A percentile compares a stretch with the other conserved stretches of the same genome.
These are phyloP conservation scores for Candida morakotiae DNA, from an alignment of 805 yeast genomes.

Conservation along the genomic window DNA sequence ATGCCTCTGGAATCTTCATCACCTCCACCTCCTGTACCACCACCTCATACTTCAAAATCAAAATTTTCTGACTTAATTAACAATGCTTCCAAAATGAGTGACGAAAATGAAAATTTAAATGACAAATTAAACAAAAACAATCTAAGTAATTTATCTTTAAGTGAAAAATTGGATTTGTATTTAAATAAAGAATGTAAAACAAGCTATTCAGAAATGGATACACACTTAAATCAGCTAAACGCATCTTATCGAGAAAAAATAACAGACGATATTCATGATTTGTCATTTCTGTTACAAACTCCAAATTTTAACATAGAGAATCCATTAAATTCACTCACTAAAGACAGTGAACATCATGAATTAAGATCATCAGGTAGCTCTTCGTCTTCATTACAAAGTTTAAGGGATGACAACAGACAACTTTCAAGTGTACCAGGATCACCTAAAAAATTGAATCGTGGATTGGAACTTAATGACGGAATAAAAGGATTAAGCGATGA, in stretches of 20 bases:
- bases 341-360: slow-evolving; percentile 18
- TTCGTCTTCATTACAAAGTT: slow-evolving; percentile 36
- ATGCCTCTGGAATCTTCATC: slow-evolving; percentile 7
- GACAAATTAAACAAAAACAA: slow-evolving; percentile 20
- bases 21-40: slow-evolving; percentile 27
- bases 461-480: slow-evolving; percentile 38
- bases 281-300: slow-evolving; percentile 27
- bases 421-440: slow-evolving; percentile 18
- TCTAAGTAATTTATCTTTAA: slow-evolving; percentile 31
- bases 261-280: slow-evolving; percentile 30
- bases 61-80: slow-evolving; percentile 7
- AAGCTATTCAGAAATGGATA: slow-evolving; percentile 24
- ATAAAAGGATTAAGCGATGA: slow-evolving; percentile 40
- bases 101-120: slow-evolving; percentile 10
- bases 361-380: slow-evolving; percentile 33
- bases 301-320: slow-evolving; percentile 18
- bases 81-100: background rate
- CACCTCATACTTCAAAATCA: slow-evolving; percentile 11
- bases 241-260: slow-evolving; percentile 22
- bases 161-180: slow-evolving; percentile 43
- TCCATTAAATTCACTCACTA: slow-evolving; percentile 29
- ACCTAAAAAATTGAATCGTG: slow-evolving; percentile 16
- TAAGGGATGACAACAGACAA: slow-evolving; percentile 24
- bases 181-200: slow-evolving; percentile 13
- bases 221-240: slow-evolving; percentile 29